Evolutionary conservation across 2,329 filamentous ascomycete species (phyloP).

Genomic region (Camptophora hylomeconis): DNA sequence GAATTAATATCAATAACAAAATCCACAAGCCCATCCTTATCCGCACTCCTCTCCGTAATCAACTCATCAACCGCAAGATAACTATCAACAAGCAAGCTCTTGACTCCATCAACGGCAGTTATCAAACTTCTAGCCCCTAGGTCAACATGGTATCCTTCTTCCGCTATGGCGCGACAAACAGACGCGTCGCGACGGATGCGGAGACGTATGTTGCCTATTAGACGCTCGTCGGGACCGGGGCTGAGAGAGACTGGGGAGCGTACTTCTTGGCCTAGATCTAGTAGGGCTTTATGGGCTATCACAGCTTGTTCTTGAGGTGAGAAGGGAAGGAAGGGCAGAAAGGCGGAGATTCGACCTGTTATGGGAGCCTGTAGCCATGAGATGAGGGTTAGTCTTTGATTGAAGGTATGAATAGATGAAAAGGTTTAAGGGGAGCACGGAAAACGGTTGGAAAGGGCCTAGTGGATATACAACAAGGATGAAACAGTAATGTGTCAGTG

Average conservation of each 20-base stretch:
- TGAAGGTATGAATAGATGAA: too few relatives aligned
- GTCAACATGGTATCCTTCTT: constrained; percentile 21
- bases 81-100: constrained; percentile 15
- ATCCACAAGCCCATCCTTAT: constrained; percentile 15
- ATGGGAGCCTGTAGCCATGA: constrained; percentile 22
- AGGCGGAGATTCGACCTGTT: constrained; percentile 28
- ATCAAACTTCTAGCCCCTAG: constrained; percentile 24
- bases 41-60: constrained; percentile 16
- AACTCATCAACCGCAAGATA: constrained; percentile 23
- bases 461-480: too few relatives aligned
- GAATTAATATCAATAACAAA: too few relatives aligned
- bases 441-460: too few relatives aligned
- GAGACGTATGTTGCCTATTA: constrained; percentile 25
- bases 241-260: constrained; percentile 33
- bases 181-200: constrained; percentile 19
- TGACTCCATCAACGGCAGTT: constrained; percentile 17
- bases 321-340: constrained; percentile 34
- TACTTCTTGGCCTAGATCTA: constrained; percentile 15
- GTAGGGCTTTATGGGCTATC: constrained; percentile 30
- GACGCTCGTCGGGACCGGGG: constrained; percentile 31
- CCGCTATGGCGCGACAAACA: constrained; percentile 21
- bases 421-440: too few relatives aligned
- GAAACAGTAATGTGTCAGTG: too few relatives aligned
- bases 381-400: background rate
- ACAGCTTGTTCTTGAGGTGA: constrained; percentile 27